Evolutionary conservation across 768 basidiomycete genomes (phyloP), one percentile per base, ranked within the genome.

Genomic region (Xerocomellus intermedius): DNA sequence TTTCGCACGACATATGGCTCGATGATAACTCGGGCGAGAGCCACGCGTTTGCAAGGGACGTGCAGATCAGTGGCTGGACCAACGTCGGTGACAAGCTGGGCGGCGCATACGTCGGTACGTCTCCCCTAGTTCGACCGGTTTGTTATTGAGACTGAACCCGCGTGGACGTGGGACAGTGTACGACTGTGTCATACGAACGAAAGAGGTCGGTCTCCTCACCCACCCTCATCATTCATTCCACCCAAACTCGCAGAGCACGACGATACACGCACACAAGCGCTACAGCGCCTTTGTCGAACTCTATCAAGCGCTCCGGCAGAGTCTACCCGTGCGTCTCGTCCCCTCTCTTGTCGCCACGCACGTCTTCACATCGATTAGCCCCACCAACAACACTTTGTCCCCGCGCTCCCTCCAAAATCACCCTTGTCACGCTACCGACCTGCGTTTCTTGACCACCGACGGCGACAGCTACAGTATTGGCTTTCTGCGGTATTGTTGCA

Each of bases 1-100:
- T 85, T 63, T 86, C 85, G 0, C 77, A 75, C 14, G 87, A 88
- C 42, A 90, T 89, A 24, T 89, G 83, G 79, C 74, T 89, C 8
- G 81, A 77, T 0, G 86, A 89, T 57, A 82, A 82, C 54, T 76
- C 74, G 0, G 82, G 82, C 1, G 75, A 77, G 51, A 80, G 79
- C 45, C 64, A 67, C 0, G 75, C 79, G 2, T 89, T 90, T 61
- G 82, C 88, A 4, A 78, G 82, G 48, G 81, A 83, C 64, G 86
- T 89, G 4, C 74, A 75, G 46, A 84, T 89, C 19, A 74, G 74
- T 10, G 88, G 87, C 0, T 89, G 87, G 87, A 85, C 82, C 17
- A 83, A 77, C 57, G 87, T 90, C 8, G 87, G 87, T 1, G 87
- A 88, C 60, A 77, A 76, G 38, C 74, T 75, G 0, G 80, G 81